phyloP scores from a whole-genome alignment of 441 rosid species.

The Bocquillonia castaneifolia region DNA sequence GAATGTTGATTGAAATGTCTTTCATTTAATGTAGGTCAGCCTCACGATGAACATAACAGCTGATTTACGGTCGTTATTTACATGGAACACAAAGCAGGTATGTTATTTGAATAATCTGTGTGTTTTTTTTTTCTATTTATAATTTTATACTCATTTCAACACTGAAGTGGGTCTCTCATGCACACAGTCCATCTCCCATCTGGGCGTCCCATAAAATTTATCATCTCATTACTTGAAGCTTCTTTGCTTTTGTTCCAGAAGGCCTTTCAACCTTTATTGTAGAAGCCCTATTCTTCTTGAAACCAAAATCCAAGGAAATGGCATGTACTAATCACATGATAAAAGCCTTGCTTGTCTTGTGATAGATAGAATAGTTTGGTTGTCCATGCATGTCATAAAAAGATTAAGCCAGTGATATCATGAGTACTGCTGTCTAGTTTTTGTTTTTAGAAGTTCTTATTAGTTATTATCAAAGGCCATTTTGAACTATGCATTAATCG shows the following conservation, averaged over 20 bases:
- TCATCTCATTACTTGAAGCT: neutral
- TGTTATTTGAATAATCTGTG: conserved; percentile 8
- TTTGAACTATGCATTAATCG: neutral
- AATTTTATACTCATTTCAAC: neutral
- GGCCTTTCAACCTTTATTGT: too few relatives aligned
- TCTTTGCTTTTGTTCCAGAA: too few relatives aligned
- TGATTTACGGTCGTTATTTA: conserved; percentile 73
- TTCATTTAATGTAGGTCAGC: conserved; percentile 60
- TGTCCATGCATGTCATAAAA: neutral
- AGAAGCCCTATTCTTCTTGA: too few relatives aligned
- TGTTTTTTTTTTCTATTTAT: neutral
- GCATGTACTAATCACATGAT: neutral
- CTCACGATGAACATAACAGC: conserved; percentile 80
- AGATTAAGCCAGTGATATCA: neutral
- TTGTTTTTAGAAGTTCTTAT: neutral
- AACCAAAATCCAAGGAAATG: too few relatives aligned
- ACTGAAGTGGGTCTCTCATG: neutral
- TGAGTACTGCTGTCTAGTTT: neutral
- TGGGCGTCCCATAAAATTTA: neutral
- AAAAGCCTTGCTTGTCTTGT: neutral
- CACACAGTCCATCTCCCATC: neutral
- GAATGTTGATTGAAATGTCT: conserved; percentile 16
- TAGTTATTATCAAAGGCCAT: neutral
- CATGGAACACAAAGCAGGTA: conserved; percentile 99
- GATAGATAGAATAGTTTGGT: neutral